phyloP scores from a whole-genome alignment of 345 rosid species.

The Lepidium sativum region DNA sequence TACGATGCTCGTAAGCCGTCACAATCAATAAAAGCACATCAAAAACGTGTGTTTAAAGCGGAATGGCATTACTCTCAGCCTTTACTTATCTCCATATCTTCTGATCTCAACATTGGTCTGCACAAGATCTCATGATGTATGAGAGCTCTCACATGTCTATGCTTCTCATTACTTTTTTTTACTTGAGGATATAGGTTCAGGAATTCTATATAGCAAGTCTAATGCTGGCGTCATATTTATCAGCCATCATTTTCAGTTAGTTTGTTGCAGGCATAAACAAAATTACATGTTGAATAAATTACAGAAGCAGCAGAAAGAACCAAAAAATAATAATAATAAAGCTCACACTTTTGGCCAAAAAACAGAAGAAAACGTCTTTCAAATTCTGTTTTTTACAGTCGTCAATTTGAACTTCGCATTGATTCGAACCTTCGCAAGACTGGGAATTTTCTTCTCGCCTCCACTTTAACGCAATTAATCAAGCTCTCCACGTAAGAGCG shows the following conservation, averaged over 20 bases:
- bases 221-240: no score
- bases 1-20: slow-evolving; percentile 65
- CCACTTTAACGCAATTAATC: neutral
- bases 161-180: neutral
- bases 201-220: neutral
- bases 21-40: slow-evolving; percentile 80
- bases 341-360: no score
- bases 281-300: no score
- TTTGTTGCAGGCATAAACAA: no score
- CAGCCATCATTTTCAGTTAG: no score
- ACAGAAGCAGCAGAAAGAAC: no score
- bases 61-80: slow-evolving; percentile 70
- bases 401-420: neutral
- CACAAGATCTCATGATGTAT: slow-evolving; percentile 46
- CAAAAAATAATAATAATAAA: no score
- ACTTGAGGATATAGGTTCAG: neutral
- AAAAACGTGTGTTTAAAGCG: slow-evolving; percentile 81
- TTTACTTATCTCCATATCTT: slow-evolving; percentile 77
- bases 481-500: neutral
- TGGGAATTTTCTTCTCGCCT: no score
- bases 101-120: slow-evolving; percentile 76
- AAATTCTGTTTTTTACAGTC: neutral
- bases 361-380: no score
- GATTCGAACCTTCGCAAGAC: no score
- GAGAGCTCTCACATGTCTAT: neutral